Evolutionary conservation across 2,329 filamentous ascomycete genomes (phyloP).

Genomic region (Aspergillus fijiensis): DNA sequence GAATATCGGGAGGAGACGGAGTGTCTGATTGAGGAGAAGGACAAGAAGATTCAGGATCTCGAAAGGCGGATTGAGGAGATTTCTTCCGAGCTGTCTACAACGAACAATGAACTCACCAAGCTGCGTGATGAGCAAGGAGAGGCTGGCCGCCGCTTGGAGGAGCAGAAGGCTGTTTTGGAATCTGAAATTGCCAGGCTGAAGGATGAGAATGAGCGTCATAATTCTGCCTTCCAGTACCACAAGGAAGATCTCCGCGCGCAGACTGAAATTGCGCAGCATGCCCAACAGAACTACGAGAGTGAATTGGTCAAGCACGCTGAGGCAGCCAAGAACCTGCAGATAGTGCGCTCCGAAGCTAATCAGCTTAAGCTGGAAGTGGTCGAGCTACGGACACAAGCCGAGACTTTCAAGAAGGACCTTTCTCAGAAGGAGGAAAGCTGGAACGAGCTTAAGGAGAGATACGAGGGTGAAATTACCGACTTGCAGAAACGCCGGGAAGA

Average conservation of each 20-base stretch:
- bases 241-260: slow-evolving; percentile 91
- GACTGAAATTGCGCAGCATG: slow-evolving; percentile 86
- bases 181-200: slow-evolving; percentile 77
- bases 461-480: slow-evolving; percentile 81
- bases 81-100: slow-evolving; percentile 73
- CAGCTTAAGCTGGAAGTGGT: slow-evolving; percentile 76
- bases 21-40: slow-evolving; percentile 70
- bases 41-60: slow-evolving; percentile 75
- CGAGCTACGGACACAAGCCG: slow-evolving; percentile 73
- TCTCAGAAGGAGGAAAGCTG: slow-evolving; percentile 82
- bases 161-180: slow-evolving; percentile 78
- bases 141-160: slow-evolving; percentile 66
- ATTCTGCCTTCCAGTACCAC: slow-evolving; percentile 77
- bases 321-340: slow-evolving; percentile 81
- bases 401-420: slow-evolving; percentile 78
- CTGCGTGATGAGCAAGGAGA: slow-evolving; percentile 81
- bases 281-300: slow-evolving; percentile 92
- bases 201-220: slow-evolving; percentile 77
- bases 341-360: slow-evolving; percentile 76
- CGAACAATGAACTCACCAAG: slow-evolving; percentile 77
- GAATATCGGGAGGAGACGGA: slow-evolving; percentile 88
- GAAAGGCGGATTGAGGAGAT: slow-evolving; percentile 82
- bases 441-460: slow-evolving; percentile 74
- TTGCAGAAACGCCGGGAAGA: slow-evolving; percentile 78
- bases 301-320: slow-evolving; percentile 95